Evolutionary conservation across 768 basidiomycete genomes (phyloP), one percentile per base, ranked within the genome.

Genomic region (Russula emetica): DNA sequence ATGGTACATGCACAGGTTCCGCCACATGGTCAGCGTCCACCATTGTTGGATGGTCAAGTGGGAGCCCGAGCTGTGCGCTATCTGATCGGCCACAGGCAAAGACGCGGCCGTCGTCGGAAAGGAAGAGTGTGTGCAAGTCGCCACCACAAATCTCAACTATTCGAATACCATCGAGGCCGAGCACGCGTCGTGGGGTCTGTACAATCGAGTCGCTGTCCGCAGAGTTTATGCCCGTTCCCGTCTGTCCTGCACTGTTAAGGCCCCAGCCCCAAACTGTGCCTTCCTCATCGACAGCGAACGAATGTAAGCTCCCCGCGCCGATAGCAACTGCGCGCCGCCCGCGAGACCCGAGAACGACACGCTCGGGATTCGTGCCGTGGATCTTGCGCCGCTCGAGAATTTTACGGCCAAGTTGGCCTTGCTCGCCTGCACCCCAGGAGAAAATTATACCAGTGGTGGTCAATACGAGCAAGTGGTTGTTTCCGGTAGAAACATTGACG

Each of bases 231-330:
- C 77, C 79, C 0, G 88, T 86, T 36, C 90, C 90, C 1, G 84
- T 85, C 74, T 92, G 90, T 32, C 88, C 94, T 87, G 82, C 90
- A 75, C 79, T 91, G 74, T 98, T 97, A 63, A 94, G 78, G n/a
- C 96, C 96, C 96, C 96, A 98, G 14, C 85, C 93, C 86, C 88
- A 98, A 10, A 96, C 89, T 55, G 82, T 83, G 32, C 93, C 94
- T 7, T 79, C 76, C 58, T 88, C 83, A 72, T 94, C 88, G 61
- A 98, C 85, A 3, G 94, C 95, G 70, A 97, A 98, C 0, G 93
- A 95, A 70, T 92, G 89, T 74, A 86, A 91, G 57, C 82, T 81
- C 8, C 96, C 95, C 0, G 93, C 83, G 5, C 93, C 93, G 65
- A 98, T 77, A 47, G 76, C 77, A 14, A 87, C 85, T 51, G 85